Evolutionary conservation across 2,329 filamentous ascomycete genomes (phyloP), one percentile per base, ranked within the genome.

Genomic region (Botrytis fabae): DNA sequence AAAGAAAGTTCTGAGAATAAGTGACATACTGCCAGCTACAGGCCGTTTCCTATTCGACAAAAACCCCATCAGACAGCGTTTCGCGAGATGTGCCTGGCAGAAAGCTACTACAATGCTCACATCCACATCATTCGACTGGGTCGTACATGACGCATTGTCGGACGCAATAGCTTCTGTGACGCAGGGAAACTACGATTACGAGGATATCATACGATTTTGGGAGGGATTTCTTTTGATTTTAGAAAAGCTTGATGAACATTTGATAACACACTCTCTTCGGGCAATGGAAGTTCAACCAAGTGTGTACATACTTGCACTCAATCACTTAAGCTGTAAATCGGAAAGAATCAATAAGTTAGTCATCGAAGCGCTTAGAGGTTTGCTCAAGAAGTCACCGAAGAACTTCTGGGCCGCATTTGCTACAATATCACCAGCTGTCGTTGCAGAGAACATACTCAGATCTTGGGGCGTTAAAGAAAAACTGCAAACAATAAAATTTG

Each of bases 381-480:
- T 98, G 25, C 85, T 98, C 70, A 88, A 91, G 76, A 94, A 93
- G 78, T 92, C 93, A 0, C 88, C 94, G 0, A 88, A 88, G 71
- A 92, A 93, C 62, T 96, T 98, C 78, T 98, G 95, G 95, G 92
- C 94, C 78, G 91, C 94, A 2, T 91, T 97, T 83, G 91, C 92
- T 69, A 89, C 93, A 44, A 93, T 95, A 69, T 92, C 93, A 0
- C 92, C 94, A 4, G 90, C 91, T 60, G 90, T 91, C 48, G 89
- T 98, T 65, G 89, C 94, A n/a, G 94, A 98, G 80, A 88, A 94
- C 75, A 88, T 97, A 61, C 93, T 96, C 78, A 89, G 88, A 73
- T 94, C 92, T 75, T 90, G 91, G 12, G 86, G 88, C 5, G 89
- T 93, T 77, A 86, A 86, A 48, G 83, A 83, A n/a, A 81, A 93